Evolutionary conservation across 345 rosid species (phyloP), one percentile per base, ranked within the genome.

Genomic region (Euphorbia peplus): DNA sequence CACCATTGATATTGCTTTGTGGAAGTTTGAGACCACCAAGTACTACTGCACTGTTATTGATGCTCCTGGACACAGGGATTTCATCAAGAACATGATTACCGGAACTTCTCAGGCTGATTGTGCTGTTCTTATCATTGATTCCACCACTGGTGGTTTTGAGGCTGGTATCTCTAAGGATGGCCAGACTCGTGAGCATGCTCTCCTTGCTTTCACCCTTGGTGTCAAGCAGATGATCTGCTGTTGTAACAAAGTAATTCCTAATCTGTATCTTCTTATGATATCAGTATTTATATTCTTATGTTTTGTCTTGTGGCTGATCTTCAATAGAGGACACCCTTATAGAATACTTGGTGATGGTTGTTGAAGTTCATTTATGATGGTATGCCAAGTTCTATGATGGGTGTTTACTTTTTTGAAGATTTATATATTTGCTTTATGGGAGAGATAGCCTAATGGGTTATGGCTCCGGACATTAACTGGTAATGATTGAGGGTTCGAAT

Each of bases 181-280:
- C 0, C 95, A 88, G 76, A 88, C 95, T 30, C 89, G 93, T 54
- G 90, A 91, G 76, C 95, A 88, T 41, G 95, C 95, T 14, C 85
- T 88, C 18, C 83, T 89, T 3, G 87, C 66, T 62, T 62, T 62
- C 24, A 62, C 97, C 54, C 97, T 89, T 26, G 97, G 95, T 81
- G 97, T 92, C 39, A 88, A 37, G 76, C 97, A 89, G 72, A 89
- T 85, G 97, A 91, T 91, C 42, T 89, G 96, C 84, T 91, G 91
- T 70, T 88, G 95, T 68, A 88, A 88, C 82, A 88, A 88, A 88
- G 93, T 80, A 13, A 59, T 6, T 4, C 16, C 48, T 50, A 50
- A 18, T 24, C 19, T 18, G 55, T n/a, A 18, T 18, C 16, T 9
- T 1, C 19, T n/a, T n/a, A 1, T 18, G 16, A 4, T 50, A 4